Evolutionary conservation across 2,329 filamentous ascomycete genomes (phyloP).

Genomic region (Paraconiothyrium brasiliense): DNA sequence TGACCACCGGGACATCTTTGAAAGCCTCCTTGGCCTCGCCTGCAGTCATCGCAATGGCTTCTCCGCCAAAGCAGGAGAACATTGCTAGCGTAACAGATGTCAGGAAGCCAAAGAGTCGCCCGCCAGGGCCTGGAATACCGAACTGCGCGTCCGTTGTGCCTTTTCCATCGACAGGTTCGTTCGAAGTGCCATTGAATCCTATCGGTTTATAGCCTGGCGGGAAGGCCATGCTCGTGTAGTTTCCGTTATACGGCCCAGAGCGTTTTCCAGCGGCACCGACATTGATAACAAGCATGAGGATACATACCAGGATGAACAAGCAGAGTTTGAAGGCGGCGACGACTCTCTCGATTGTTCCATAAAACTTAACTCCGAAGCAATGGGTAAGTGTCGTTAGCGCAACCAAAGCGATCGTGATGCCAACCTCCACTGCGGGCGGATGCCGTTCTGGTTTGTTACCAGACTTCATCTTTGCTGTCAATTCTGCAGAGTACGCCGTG

Average conservation of each 20-base stretch:
- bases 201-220: constrained; percentile 35
- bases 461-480: constrained; percentile 30
- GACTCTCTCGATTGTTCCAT: constrained; percentile 42
- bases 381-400: constrained; percentile 35
- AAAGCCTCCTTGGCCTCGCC: constrained; percentile 42
- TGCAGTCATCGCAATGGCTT: constrained; percentile 43
- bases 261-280: constrained; percentile 32
- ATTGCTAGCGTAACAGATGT: constrained; percentile 41
- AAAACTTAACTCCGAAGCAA: constrained; percentile 39
- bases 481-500: constrained; percentile 32
- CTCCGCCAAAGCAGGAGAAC: constrained; percentile 44
- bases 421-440: constrained; percentile 24
- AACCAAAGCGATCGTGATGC: constrained; percentile 33
- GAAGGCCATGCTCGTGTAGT: constrained; percentile 34
- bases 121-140: constrained; percentile 35
- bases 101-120: constrained; percentile 41
- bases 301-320: constrained; percentile 35
- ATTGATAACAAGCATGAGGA: constrained; percentile 40
- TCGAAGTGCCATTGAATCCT: constrained; percentile 26
- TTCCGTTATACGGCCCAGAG: constrained; percentile 22
- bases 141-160: constrained; percentile 27
- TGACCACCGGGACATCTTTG: constrained; percentile 40
- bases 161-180: constrained; percentile 10
- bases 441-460: constrained; percentile 20
- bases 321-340: constrained; percentile 44